Percentiles rank a stretch among this genome's conserved stretches.
Evolutionary conservation across 768 basidiomycete genomes (phyloP).

Genomic region (Suillus cothurnatus): DNA sequence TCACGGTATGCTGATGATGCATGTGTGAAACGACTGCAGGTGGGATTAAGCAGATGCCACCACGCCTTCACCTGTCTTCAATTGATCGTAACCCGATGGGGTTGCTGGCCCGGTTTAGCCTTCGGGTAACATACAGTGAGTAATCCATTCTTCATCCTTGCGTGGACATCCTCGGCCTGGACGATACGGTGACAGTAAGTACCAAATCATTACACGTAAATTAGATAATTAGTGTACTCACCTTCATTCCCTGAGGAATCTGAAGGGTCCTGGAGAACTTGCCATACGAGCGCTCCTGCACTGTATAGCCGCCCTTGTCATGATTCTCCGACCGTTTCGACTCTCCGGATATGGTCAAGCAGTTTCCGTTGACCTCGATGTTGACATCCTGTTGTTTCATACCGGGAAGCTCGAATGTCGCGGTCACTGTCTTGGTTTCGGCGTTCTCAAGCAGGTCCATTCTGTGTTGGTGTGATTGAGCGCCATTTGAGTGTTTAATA

Average conservation of each 20-base stretch:
- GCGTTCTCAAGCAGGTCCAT: conserved; percentile 59
- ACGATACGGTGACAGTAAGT: too few relatives aligned
- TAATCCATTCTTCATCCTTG: too few relatives aligned
- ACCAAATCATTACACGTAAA: too few relatives aligned
- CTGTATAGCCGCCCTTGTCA: conserved; percentile 36
- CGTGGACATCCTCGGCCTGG: too few relatives aligned
- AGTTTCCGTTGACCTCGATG: conserved; percentile 52
- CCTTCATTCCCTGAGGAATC: conserved; percentile 52
- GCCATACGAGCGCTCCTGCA: conserved; percentile 49
- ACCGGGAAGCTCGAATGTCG: conserved; percentile 61
- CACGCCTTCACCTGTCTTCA: too few relatives aligned
- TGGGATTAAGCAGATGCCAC: too few relatives aligned
- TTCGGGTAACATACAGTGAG: too few relatives aligned
- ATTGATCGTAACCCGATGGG: too few relatives aligned
- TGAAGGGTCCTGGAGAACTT: conserved; percentile 49
- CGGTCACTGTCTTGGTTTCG: conserved; percentile 50
- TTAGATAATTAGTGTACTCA: conserved; percentile 14
- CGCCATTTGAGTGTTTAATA: too few relatives aligned
- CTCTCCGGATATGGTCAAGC: conserved; percentile 56
- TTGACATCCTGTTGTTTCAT: conserved; percentile 51
- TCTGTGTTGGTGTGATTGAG: conserved; percentile 26
- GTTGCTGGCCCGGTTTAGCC: too few relatives aligned
- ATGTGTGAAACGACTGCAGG: too few relatives aligned
- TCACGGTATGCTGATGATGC: too few relatives aligned
- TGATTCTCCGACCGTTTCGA: conserved; percentile 34